Conservation (phyloP, 345 rosid species). For the Euphorbia lathyris region DNA sequence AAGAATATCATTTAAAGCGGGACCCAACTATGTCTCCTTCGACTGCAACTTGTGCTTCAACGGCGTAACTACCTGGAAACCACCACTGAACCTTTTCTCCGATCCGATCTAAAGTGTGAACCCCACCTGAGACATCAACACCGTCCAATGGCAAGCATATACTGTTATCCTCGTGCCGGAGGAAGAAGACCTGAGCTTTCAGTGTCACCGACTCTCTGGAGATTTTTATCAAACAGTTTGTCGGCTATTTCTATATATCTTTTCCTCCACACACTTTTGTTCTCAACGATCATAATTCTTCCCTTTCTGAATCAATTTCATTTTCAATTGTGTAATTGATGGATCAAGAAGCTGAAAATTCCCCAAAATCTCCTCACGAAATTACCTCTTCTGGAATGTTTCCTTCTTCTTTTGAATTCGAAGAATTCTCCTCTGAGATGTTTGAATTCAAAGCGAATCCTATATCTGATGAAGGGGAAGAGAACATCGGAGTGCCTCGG, state of each 20-base stretch:
- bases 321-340: conserved; percentile 7
- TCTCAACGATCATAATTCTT: background rate
- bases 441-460: conserved; percentile 20
- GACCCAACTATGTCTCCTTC: conserved; percentile 16
- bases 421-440: conserved; percentile 16
- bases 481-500: conserved; percentile 32
- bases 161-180: conserved; percentile 10
- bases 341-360: conserved; percentile 34
- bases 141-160: conserved; percentile 10
- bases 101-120: conserved; percentile 10
- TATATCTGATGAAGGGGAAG: background rate
- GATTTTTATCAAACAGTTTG: conserved; percentile 47
- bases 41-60: background rate
- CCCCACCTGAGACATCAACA: background rate
- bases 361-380: conserved; percentile 24
- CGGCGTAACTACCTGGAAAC: conserved; percentile 20
- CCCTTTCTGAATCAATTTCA: background rate
- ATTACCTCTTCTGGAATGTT: conserved; percentile 14
- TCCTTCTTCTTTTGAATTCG: conserved; percentile 21
- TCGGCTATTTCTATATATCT: conserved; percentile 35
- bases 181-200: conserved; percentile 14
- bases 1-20: background rate
- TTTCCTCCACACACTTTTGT: background rate
- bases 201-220: conserved; percentile 51
- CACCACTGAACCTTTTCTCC: background rate